Base-by-base conservation (phyloP, 805 yeast genomes). In the Clavispora fructus region DNA sequence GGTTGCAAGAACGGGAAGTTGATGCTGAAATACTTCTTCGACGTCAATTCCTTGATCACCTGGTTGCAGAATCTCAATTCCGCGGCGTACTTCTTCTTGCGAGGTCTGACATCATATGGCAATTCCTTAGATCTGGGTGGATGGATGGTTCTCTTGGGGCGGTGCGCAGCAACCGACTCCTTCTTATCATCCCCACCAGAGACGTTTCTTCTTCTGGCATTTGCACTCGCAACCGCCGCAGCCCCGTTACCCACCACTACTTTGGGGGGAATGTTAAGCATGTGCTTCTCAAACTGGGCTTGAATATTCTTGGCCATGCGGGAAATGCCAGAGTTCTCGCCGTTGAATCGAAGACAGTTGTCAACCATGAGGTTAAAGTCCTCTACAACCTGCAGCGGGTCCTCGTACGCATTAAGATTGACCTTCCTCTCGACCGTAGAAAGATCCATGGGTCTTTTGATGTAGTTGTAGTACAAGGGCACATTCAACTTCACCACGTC, bases 101-200 rank as follows among this genome's bases (percentile, higher is more conserved):
- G 80, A 40, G 99, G 99, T 61, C 91, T 77, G 44, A 82, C 82
- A 59, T 90, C 97, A 59, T 88, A 89, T 3, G 96, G 95, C 64
- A 91, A 80, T 62, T 94, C 97, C 61, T 88, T 88, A 29, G 96
- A 87, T 61, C 87, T 85, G 44, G 99, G 99, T 3, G 99, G 99
- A 63, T 91, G 97, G 41, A 94, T 89, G 55, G 89, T 94, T 55
- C 99, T 80, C 67, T 92, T 92, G 33, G 98, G 98, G 55, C 99
- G 77, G 28, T 91, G 94, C 43, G 83, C 87, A 23, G 83, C 81
- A 7, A 78, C 74, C 29, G 85, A 80, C 50, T 89, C 95, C 47
- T 92, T 77, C 62, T 95, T 78, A 32, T 52, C 56, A 25, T 57
- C 60, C 17, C 42, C 44, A 30, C 40, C 53, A n/a, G 51, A 44